phyloP scores from a whole-genome alignment of 768 basidiomycete genomes.

The Cantharellus cinnabarinus region DNA sequence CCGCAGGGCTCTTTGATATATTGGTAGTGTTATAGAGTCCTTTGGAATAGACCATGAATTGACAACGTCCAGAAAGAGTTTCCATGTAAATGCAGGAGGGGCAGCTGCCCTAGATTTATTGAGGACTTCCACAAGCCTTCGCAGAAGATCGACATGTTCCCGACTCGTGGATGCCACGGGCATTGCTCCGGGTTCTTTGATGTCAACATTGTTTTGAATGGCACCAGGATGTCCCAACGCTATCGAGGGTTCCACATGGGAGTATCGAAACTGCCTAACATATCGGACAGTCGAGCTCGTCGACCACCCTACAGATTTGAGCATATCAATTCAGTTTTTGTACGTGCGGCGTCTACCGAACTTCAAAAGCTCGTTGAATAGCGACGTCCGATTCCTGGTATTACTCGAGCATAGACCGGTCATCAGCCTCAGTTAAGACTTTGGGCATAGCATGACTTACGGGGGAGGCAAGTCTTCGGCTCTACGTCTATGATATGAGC shows the following conservation, averaged over 20 bases:
- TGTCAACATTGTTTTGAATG: background rate
- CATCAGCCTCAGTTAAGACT: too few relatives aligned
- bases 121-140: background rate
- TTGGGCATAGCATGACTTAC: constrained; percentile 20
- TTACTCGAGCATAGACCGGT: too few relatives aligned
- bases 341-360: too few relatives aligned
- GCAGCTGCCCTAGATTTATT: background rate
- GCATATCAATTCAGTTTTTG: too few relatives aligned
- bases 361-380: too few relatives aligned
- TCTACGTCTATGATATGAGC: background rate
- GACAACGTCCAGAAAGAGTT: background rate
- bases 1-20: background rate
- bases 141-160: background rate
- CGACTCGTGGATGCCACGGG: background rate
- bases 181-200: background rate
- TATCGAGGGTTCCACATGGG: too few relatives aligned
- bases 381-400: too few relatives aligned
- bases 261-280: too few relatives aligned
- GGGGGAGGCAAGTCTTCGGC: constrained; percentile 45
- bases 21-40: background rate
- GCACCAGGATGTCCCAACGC: too few relatives aligned
- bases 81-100: background rate
- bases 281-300: too few relatives aligned
- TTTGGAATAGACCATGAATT: background rate
- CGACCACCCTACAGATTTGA: too few relatives aligned